Evolutionary conservation across 1,139 yeast species (phyloP).

Genomic region (Zygoascus sp.): DNA sequence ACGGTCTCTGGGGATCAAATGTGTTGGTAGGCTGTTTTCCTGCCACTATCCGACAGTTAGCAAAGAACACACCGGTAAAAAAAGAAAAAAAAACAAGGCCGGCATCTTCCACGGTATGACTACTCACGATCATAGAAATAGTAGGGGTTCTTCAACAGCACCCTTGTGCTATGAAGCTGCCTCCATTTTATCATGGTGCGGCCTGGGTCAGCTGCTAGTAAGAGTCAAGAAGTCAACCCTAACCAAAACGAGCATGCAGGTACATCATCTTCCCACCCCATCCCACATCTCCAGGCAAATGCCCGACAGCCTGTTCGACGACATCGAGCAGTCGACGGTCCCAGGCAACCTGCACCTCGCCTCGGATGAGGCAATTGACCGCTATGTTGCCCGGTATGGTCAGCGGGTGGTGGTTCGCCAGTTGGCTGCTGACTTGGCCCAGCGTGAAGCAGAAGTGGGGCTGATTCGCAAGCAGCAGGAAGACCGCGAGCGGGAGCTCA

Average conservation of each 20-base stretch:
- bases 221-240: not conserved
- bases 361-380: slow-evolving; percentile 35
- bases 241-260: no score
- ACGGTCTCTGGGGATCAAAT: slow-evolving; percentile 24
- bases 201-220: slow-evolving; percentile 1
- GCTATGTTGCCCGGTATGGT: slow-evolving; percentile 42
- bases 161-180: slow-evolving; percentile 9
- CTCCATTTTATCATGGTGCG: not conserved
- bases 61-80: no score
- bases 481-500: slow-evolving; percentile 43
- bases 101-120: no score
- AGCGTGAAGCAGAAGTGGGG: slow-evolving; percentile 46
- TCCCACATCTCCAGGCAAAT: not conserved
- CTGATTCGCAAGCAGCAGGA: slow-evolving; percentile 42
- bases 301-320: slow-evolving; percentile 18
- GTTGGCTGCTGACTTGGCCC: slow-evolving; percentile 47
- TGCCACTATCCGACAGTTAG: no score
- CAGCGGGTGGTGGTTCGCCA: slow-evolving; percentile 45
- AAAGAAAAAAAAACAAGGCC: no score
- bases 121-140: slow-evolving; percentile 33
- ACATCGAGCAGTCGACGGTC: slow-evolving; percentile 26
- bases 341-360: slow-evolving; percentile 39
- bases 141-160: slow-evolving; percentile 31
- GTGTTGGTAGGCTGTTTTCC: slow-evolving; percentile 25
- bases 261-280: no score